Percentiles rank a stretch among this genome's conserved stretches.
These are phyloP conservation scores for Schwanniomyces etchellsii DNA, from an alignment of 1,139 yeast genomes.

Conservation along the genomic window DNA sequence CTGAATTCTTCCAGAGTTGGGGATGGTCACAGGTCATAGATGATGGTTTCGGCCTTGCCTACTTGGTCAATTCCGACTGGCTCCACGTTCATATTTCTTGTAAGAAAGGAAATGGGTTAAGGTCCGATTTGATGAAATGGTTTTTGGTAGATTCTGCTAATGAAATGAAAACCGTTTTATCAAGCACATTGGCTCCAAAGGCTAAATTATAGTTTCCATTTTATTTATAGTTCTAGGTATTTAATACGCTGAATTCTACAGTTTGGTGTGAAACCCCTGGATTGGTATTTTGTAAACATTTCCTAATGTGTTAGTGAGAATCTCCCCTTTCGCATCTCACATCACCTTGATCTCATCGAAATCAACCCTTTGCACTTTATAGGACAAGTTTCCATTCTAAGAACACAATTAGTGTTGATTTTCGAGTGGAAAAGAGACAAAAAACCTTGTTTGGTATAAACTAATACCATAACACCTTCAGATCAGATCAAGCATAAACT, in stretches of 20 bases:
- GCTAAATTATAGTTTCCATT: slow-evolving; percentile 22
- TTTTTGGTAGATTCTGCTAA: slow-evolving; percentile 76
- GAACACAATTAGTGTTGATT: too few species aligned
- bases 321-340: slow-evolving; percentile 1
- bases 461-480: too few species aligned
- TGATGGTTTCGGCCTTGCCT: slow-evolving; percentile 90
- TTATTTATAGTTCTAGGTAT: slow-evolving; percentile 2
- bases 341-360: too few species aligned
- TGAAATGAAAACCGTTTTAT: slow-evolving; percentile 68
- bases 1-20: slow-evolving; percentile 86
- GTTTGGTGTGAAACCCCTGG: slow-evolving; percentile 8
- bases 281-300: slow-evolving; percentile 8
- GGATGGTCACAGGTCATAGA: slow-evolving; percentile 97
- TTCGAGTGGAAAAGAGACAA: too few species aligned
- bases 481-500: too few species aligned
- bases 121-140: slow-evolving; percentile 61
- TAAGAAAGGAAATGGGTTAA: slow-evolving; percentile 63
- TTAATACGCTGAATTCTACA: slow-evolving; percentile 1
- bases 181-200: slow-evolving; percentile 32
- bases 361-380: too few species aligned
- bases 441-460: too few species aligned
- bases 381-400: too few species aligned
- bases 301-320: not conserved
- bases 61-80: slow-evolving; percentile 85
- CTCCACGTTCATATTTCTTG: slow-evolving; percentile 81